Evolutionary conservation across 2,329 filamentous ascomycete species (phyloP), one percentile per base, ranked within the genome.

Genomic region (Stemphylium vesicarium): DNA sequence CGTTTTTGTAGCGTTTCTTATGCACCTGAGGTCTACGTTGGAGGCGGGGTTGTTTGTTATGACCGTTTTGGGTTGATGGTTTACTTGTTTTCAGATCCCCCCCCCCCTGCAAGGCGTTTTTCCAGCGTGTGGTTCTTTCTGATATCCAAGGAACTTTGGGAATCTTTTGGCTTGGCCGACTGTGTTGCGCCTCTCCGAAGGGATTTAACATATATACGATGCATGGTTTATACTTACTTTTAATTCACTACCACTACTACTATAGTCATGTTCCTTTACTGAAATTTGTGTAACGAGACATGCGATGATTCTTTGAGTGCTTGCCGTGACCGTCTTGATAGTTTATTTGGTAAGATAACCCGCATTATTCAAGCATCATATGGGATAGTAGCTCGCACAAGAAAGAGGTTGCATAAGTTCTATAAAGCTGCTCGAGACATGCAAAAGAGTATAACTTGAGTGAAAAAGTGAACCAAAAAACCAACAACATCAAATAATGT

Each of bases 1-100:
- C 71, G 65, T 74, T 74, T 58, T 59, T 74, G 55, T 73, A 56
- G 62, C 45, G 31, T 32, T 38, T 36, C 26, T 29, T 29, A 11
- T 29, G 26, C 26, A 9, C 26, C 26, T 11, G 26, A 29, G 9
- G 40, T 7, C 31, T 4, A 39, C 29, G 33, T 24, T n/a, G 20
- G 18, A 11, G 5, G 18, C 7, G 16, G 10, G 20, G n/a, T 32
- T 20, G n/a, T 36, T 33, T n/a, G 2, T 24, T 8, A 40, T 29
- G n/a, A 32, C 16, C 36, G 29, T 40, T 22, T 12, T 33, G n/a
- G 9, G 4, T 20, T 26, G 32, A 24, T 45, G 36, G 26, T 33
- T 32, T 16, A 13, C 31, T 42, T 16, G 18, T 35, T 20, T 32
- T 48, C 16, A n/a, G 13, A 39, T 35, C 13, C 46, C 11, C 18